Percentiles rank a stretch among this genome's conserved stretches.
phyloP scores from a whole-genome alignment of 768 basidiomycete species.

The Trametes coccinea region DNA sequence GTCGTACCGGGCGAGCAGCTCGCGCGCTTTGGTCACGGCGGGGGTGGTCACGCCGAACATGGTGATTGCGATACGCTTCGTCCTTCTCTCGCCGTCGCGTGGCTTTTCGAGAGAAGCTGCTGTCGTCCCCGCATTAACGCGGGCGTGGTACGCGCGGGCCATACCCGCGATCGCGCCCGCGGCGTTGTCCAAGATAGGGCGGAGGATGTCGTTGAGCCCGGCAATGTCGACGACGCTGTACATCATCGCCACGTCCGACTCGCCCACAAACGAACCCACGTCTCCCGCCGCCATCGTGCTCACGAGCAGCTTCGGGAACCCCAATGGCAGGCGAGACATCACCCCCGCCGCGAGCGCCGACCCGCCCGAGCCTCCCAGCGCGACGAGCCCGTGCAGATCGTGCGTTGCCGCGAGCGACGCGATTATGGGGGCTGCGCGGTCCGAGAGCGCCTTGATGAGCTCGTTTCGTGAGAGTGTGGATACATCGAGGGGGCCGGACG shows the following conservation, averaged over 20 bases:
- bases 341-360: constrained; percentile 22
- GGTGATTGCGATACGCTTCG: constrained; percentile 23
- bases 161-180: constrained; percentile 25
- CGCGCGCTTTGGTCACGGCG: constrained; percentile 23
- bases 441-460: constrained; percentile 16
- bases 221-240: constrained; percentile 27
- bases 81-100: background rate
- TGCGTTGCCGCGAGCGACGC: constrained; percentile 7
- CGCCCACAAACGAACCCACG: constrained; percentile 20
- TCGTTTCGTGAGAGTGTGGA: constrained; percentile 15
- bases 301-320: constrained; percentile 27
- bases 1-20: constrained; percentile 16
- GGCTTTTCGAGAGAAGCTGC: background rate
- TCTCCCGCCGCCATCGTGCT: constrained; percentile 27
- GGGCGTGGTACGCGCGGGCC: constrained; percentile 19
- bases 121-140: background rate
- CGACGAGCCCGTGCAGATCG: constrained; percentile 17
- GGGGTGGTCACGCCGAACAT: constrained; percentile 28
- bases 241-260: constrained; percentile 22
- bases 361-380: constrained; percentile 23
- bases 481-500: constrained; percentile 12
- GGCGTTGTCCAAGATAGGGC: constrained; percentile 23
- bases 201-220: constrained; percentile 25
- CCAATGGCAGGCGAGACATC: constrained; percentile 22
- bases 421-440: constrained; percentile 11